These are phyloP conservation scores for Leccinum subtestaceum DNA, from an alignment of 768 basidiomycete genomes.

Conservation along the genomic window DNA sequence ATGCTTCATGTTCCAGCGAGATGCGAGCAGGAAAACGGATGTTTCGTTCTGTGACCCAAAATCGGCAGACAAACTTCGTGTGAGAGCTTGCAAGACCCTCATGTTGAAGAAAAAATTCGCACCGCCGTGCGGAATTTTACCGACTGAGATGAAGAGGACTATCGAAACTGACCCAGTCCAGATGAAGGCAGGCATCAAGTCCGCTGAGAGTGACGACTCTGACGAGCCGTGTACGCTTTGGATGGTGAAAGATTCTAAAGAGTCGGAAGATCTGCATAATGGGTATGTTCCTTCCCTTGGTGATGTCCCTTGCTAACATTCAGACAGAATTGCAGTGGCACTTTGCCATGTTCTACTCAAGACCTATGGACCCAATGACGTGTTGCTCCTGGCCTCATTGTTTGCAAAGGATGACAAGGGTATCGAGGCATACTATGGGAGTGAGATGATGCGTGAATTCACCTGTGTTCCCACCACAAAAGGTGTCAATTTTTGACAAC, in stretches of 20 bases:
- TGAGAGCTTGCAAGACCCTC: constrained; percentile 5
- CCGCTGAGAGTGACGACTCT: not conserved
- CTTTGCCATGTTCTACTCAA: constrained; percentile 13
- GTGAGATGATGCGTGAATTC: not conserved
- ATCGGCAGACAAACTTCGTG: not conserved
- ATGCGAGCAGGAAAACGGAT: not conserved
- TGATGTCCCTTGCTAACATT: not conserved
- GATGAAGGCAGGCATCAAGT: constrained; percentile 7
- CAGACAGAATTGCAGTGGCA: constrained; percentile 8
- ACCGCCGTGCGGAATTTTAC: constrained; percentile 6
- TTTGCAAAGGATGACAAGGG: constrained; percentile 1
- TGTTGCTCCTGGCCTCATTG: constrained; percentile 14
- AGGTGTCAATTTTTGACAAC: not conserved
- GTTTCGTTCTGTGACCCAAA: not conserved
- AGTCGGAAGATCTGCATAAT: not conserved
- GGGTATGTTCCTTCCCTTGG: constrained; percentile 4
- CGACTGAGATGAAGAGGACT: not conserved
- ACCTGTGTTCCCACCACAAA: not conserved
- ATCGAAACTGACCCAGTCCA: not conserved
- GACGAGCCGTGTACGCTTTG: constrained; percentile 5
- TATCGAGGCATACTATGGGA: constrained; percentile 1
- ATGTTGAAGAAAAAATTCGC: constrained; percentile 9
- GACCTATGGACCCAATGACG: constrained; percentile 9
- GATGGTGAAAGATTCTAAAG: not conserved
- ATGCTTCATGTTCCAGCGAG: constrained; percentile 14